Base-by-base conservation (phyloP, 768 basidiomycete genomes). In the Suillus discolor region DNA sequence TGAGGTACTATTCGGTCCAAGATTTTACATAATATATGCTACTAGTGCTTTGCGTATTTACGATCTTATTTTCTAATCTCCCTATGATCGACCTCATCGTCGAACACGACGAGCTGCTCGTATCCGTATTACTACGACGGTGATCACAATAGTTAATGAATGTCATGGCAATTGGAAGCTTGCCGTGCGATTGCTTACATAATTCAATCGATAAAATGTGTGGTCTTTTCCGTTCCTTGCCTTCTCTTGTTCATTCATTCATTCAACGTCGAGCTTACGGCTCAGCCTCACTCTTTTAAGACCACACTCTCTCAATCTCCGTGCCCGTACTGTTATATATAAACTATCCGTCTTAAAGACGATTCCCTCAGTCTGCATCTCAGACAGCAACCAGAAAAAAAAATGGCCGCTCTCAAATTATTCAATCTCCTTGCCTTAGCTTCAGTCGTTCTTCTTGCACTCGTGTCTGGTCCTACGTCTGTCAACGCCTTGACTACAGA, bases 361-460 rank as follows among this genome's bases (percentile, higher is more conserved):
- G 54, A 34, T 25, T 34, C 62, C 62, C 63, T 6, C 49, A 28
- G 28, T 49, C 49, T 65, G 57, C 68, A 61, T 62, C 65, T 69
- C 23, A 3, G 13, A 55, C 57, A 47, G 13, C n/a, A n/a, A 12
- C 47, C 12, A 23, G 5, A 47, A 61, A 38, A 38, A 38, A 39
- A 51, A 57, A 87, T 87, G 85, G 81, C 85, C 51, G 71, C 81
- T 57, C 51, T 78, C 65, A 89, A 84, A 68, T 72, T 90, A 57
- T 71, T 90, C 72, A 84, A 83, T 71, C 75, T 92, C 66, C 34
- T 92, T 62, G 84, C 89, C 25, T 67, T 92, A 47, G 79, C 85
- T 18, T 79, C 87, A 31, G 72, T 93, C 62, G 84, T 87, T 25
- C 71, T 92, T 67, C 65, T 91, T 66, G 80, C 84, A 57, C 79